A percentile compares a stretch with the other conserved stretches of the same genome.
phyloP scores from a whole-genome alignment of 805 yeast genomes.

The Sugiyamaella qingdaonensis region DNA sequence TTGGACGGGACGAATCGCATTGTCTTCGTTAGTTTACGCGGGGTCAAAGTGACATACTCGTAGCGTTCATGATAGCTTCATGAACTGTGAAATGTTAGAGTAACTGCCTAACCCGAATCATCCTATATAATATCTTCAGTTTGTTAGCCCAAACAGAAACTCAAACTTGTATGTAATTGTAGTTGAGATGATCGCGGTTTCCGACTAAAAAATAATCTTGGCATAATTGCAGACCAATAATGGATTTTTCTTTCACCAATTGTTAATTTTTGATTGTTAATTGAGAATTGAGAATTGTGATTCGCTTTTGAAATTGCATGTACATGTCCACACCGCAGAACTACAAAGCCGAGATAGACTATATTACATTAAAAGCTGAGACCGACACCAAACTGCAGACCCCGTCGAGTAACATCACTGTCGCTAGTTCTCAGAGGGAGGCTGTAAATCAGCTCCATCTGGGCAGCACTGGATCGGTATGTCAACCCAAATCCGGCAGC shows the following conservation, averaged over 20 bases:
- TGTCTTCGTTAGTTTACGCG: background rate
- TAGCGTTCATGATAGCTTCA: background rate
- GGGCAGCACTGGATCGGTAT: conserved; percentile 55
- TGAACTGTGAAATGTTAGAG: background rate
- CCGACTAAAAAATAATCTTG: no score
- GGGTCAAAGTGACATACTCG: background rate
- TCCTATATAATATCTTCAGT: no score
- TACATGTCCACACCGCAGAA: no score
- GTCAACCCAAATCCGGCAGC: conserved; percentile 54
- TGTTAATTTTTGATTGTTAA: no score
- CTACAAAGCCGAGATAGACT: background rate
- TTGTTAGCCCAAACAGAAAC: no score
- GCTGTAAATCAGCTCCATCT: conserved; percentile 58
- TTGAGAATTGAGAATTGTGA: no score
- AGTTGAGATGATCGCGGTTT: no score
- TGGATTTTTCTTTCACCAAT: no score
- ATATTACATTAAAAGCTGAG: conserved; percentile 22
- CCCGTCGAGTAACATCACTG: conserved; percentile 47
- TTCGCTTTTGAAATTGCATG: no score
- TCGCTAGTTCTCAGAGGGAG: conserved; percentile 50
- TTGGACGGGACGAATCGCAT: background rate
- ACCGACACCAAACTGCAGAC: conserved; percentile 59
- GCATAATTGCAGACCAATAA: no score
- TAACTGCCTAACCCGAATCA: background rate
- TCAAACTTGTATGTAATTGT: no score